Evolutionary conservation across 2,329 filamentous ascomycete genomes (phyloP), one percentile per base, ranked within the genome.

Genomic region (Aspergillus transmontanensis): DNA sequence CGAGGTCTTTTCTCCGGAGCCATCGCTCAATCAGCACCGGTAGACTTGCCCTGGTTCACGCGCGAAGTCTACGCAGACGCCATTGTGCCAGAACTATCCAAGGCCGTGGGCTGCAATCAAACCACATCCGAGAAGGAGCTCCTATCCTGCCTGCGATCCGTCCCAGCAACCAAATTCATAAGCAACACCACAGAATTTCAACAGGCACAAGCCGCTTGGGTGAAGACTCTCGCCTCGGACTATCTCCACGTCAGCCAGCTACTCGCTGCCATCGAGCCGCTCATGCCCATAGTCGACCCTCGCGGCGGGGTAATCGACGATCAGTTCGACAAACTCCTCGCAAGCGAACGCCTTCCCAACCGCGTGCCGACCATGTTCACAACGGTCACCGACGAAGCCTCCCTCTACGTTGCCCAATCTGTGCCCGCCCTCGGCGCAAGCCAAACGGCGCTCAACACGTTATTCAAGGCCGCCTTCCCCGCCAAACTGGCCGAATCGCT

Each of bases 321-420:
- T 50, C 72, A 74, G 50, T 73, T 74, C 66, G 19, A 74, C 60
- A 59, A 32, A 21, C 66, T 74, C 6, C 67, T 74, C 19, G 23
- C 57, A 0, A 46, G 57, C 2, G 58, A 68, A 32, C 50, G 32
- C 2, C 67, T 74, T n/a, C 71, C 72, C 11, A 70, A 68, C 46
- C 64, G 62, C 16, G 72, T 74, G 19, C 72, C 72, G 2, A 69
- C 67, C 26, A 70, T 74, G 61, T 74, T 74, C 64, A 72, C 70
- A 30, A 72, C 62, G 11, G 68, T 73, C 56, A 62, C 63, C 10
- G 68, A 73, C 51, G 72, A 74, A 66, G 68, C 72, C 9, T 64
- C 53, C 46, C 57, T 71, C 46, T 73, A 63, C 43, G 57, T 71
- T 6, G 58, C 26, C 26, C 6, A 32, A 7, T 55, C 57, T 19